Evolutionary conservation across 2,329 filamentous ascomycete species (phyloP), one percentile per base, ranked within the genome.

Genomic region (Lecanosticta acicola): DNA sequence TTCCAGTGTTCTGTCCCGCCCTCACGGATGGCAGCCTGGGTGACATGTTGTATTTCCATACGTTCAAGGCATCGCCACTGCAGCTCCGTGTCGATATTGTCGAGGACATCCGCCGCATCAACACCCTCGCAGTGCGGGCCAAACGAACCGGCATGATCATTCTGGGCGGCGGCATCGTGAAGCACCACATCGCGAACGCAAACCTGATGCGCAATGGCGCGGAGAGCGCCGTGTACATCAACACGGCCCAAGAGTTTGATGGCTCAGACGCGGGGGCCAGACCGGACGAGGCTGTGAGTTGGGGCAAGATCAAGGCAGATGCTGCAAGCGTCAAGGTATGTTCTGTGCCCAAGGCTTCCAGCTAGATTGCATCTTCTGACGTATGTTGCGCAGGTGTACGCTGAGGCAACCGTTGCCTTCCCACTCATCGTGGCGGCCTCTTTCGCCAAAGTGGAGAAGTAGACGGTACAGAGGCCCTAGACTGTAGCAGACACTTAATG

Each of bases 1-100:
- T 98, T 46, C 93, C 93, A 1, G 85, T 98, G 13, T 98, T 98
- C 73, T 97, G 91, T 63, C 93, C 93, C 0, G 93, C 93, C 4
- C 73, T 98, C 59, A 98, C 93, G 0, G 93, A 98, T 62, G 93
- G 93, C 14, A 94, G 87, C 58, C 71, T 98, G 16, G 93, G 93
- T 3, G 93, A 98, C 67, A 98, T 98, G 93, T 75, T 98, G 33
- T 97, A 96, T 70, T 97, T 98, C 67, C 91, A 98, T 71, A 94
- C 90, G 1, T 98, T 89, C 78, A 93, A 91, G 66, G 71, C 87
- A 0, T 90, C 87, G 1, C 91, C 91, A 3, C 71, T 74, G 50
- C 85, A 91, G 66, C 76, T 98, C 34, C 81, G 83, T 46, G 80
- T 96, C 49, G 93, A 97, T 65, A 88, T 97, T 48, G 87, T 96